Conservation (phyloP, 768 basidiomycete species). For the Hysterangium stoloniferum region DNA sequence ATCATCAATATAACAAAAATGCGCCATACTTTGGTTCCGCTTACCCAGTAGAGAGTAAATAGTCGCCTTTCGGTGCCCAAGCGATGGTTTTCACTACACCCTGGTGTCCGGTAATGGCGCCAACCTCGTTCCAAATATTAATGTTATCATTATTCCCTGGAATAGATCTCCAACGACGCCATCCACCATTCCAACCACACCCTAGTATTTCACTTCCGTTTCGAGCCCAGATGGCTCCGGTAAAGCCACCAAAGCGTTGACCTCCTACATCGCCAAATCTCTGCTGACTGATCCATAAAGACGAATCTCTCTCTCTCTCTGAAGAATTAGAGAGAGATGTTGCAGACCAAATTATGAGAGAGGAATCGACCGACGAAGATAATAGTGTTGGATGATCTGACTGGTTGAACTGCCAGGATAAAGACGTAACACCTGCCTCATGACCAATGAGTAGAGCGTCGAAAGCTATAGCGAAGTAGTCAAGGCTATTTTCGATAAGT, state of each 20-base stretch:
- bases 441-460: constrained; percentile 96
- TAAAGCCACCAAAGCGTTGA: constrained; percentile 84
- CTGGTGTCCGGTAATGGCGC: constrained; percentile 82
- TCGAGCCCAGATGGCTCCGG: constrained; percentile 77
- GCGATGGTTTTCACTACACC: constrained; percentile 70
- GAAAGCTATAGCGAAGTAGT: constrained; percentile 74
- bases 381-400: constrained; percentile 47
- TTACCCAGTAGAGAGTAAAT: constrained; percentile 79
- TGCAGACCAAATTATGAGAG: constrained; percentile 90
- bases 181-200: constrained; percentile 93
- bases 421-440: constrained; percentile 82
- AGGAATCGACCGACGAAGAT: constrained; percentile 94
- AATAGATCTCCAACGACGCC: constrained; percentile 73
- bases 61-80: constrained; percentile 86
- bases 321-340: constrained; percentile 37
- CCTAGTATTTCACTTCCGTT: constrained; percentile 60
- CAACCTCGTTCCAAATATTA: constrained; percentile 64
- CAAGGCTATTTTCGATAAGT: constrained; percentile 24
- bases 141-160: constrained; percentile 13
- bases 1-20: no score
- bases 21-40: constrained; percentile 17
- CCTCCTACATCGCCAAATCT: constrained; percentile 96
- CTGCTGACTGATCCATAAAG: constrained; percentile 84
- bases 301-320: constrained; percentile 28
- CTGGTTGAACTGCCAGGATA: constrained; percentile 66